Evolutionary conservation across 305 asterid genomes (phyloP), one percentile per base, ranked within the genome.

Genomic region (Rubia balearica): DNA sequence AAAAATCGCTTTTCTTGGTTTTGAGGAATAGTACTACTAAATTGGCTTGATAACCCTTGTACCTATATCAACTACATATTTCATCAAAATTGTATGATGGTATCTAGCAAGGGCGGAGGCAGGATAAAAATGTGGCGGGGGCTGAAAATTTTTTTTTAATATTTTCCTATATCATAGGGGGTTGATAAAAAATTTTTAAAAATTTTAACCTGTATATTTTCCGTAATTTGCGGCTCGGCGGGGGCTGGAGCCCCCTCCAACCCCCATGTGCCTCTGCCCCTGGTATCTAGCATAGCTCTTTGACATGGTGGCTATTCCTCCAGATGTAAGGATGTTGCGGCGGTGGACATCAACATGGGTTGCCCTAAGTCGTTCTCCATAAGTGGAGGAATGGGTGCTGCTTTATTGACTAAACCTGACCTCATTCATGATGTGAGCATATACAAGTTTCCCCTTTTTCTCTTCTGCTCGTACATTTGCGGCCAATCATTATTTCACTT

Each of bases 311-410:
- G 69, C 61, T 69, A 73, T 70, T 77, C 74, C 74, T 69, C 79
- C 80, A 92, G 98, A 80, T 92, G 90, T 84, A 85, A 56, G 73
- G 96, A 90, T 79, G 96, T 90, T 75, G 92, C 96, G 70, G 96
- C 98, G 16, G 84, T 92, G 63, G 98, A 92, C 77, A 78, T 92
- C 75, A 92, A 92, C 75, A 92, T 92, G 98, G 98, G 98, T 71
- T 92, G 98, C 81, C 98, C 98, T 57, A 92, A 75, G 83, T 74
- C 96, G 9, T 92, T 92, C 78, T 92, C 98, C 41, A 69, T 88
- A 71, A 88, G 95, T 79, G 96, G 98, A 77, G 96, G 98, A 79
- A 92, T 92, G 96, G 98, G 98, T 79, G 94, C 98, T 78, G 96
- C 98, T 36, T 79, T 92, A 80, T 81, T 92, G 81, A 57, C 83